Evolutionary conservation across 129 eudicot genomes (phyloP), one percentile per base, ranked within the genome.

Genomic region (Pulicaria dysenterica): DNA sequence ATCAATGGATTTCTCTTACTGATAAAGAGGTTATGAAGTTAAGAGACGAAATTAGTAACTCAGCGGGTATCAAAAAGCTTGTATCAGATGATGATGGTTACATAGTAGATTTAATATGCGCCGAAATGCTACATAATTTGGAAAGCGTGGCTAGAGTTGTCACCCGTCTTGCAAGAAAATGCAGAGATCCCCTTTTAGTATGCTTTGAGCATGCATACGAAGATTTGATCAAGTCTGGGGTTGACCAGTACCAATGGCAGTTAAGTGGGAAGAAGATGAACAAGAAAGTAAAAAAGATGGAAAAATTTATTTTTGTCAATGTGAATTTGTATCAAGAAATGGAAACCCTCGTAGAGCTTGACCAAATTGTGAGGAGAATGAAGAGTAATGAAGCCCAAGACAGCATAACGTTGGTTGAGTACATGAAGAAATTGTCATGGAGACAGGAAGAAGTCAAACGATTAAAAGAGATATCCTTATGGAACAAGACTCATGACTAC

Each of bases 251-350:
- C 40, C 83, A 72, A 24, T 91, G 95, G 97, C 91, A 80, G 74
- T 82, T 83, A 60, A 38, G 72, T 5, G 77, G 83, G 85, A 91
- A 82, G 78, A 88, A 88, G 78, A 91, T 91, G 97, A 85, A 80
- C 70, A 69, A 77, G 62, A 91, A 88, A 70, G 85, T 75, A 0
- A 91, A 88, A 78, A 91, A 91, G 70, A 91, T 91, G 97, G 97
- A 91, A 46, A 59, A 78, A 12, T 85, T 85, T 58, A 63, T 91
- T 14, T 56, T 66, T 17, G 40, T 77, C 50, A 88, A 84, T 74
- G 82, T 87, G 14, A 88, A 78, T 83, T 73, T 91, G 82, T 84
- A 85, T 73, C 97, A 91, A 57, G 97, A 91, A 60, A 88, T 88
- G 82, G 97, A 88, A 71, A 79, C 81, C 0, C 84, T 91, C 8